Conservation (phyloP, 2,329 filamentous ascomycete genomes). For the Penicillium hesseltinei region DNA sequence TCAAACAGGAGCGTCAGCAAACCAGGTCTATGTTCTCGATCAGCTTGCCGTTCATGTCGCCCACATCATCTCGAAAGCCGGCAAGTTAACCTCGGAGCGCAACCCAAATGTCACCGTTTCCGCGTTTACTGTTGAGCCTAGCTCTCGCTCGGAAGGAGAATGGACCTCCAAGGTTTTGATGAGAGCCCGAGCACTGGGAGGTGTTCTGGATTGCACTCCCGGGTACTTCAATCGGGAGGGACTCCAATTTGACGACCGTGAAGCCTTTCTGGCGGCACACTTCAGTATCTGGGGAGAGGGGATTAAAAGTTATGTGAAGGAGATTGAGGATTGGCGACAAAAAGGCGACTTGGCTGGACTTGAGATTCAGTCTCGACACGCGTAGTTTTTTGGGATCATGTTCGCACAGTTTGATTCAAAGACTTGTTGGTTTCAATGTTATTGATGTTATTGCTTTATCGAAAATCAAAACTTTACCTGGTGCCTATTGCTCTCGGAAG, state of each 20-base stretch:
- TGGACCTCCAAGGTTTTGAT: conserved; percentile 47
- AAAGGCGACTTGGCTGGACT: conserved; percentile 30
- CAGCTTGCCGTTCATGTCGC: conserved; percentile 44
- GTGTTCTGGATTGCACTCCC: conserved; percentile 53
- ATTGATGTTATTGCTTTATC: neutral
- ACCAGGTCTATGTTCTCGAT: conserved; percentile 42
- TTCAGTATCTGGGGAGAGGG: conserved; percentile 33
- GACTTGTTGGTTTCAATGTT: neutral
- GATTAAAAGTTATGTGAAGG: conserved; percentile 32
- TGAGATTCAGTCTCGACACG: neutral
- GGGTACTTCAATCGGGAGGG: conserved; percentile 54
- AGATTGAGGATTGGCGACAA: conserved; percentile 22
- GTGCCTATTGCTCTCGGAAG: neutral
- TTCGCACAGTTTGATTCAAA: neutral
- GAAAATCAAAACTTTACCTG: neutral
- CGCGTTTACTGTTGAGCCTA: conserved; percentile 41
- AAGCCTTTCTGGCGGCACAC: conserved; percentile 31
- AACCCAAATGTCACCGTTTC: neutral
- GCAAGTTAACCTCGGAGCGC: conserved; percentile 7
- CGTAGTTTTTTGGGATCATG: neutral
- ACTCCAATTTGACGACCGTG: conserved; percentile 22
- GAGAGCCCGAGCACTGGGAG: conserved; percentile 42
- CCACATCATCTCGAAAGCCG: conserved; percentile 43
- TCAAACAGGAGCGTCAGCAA: conserved; percentile 45
- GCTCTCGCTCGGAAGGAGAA: conserved; percentile 46